Evolutionary conservation across 192 early-diverging fungal genomes (phyloP), one percentile per base, ranked within the genome.

Genomic region (Umbelopsis isabellina): DNA sequence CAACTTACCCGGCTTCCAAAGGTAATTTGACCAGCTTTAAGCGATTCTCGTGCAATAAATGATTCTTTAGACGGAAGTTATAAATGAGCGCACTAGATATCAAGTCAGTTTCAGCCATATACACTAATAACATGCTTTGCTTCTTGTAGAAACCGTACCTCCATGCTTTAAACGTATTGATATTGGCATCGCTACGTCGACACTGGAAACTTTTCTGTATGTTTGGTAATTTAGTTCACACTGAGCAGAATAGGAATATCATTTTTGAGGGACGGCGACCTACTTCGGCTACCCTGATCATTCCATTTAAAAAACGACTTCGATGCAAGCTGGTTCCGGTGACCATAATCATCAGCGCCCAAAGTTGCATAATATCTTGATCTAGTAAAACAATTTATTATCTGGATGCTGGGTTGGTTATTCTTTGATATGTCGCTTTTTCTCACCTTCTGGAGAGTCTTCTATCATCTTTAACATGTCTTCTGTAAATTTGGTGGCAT

Each of bases 131-230:
- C n/a, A 12, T 16, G 7, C 4, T 18, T 18, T 30, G 15, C 5
- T 23, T 52, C 4, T 35, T 22, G 12, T n/a, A 35, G 55, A 20
- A 11, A 16, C 18, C 27, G 0, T 25, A 61, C 55, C 30, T 61
- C 55, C 55, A 61, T 3, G 55, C 55, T 33, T 61, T 61, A 16
- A 61, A 61, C 5, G 55, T 61, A 33, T 61, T 61, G 55, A 61
- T 35, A 61, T 61, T 61, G 2, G 55, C 11, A 61, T 61, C 55
- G 13, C 55, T 61, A 2, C 55, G 21, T 30, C 55, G 55, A 61
- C 55, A 61, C n/a, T 61, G 55, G 30, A 61, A 61, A n/a, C 55
- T 61, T 61, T 61, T 61, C 55, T 61, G 13, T 35, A 33, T 15
- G 30, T 61, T 4, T 33, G 12, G 33, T 16, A 35, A 35, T 13